Base-by-base conservation (phyloP, 306 rosid species). In the Vicia faba region DNA sequence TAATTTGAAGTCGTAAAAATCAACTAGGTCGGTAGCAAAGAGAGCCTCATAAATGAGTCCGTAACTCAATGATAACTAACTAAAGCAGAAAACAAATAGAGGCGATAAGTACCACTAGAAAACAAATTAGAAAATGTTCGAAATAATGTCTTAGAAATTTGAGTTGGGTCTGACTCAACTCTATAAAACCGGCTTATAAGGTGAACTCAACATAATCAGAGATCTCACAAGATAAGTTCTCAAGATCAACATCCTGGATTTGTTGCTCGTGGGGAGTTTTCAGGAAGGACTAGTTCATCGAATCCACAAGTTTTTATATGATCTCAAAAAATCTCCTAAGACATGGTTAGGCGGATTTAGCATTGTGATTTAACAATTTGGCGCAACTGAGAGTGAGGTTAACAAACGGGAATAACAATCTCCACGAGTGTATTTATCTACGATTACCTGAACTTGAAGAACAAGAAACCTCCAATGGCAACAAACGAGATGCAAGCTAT, bases 371-470 rank as follows among this genome's bases (percentile, higher is more conserved):
- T 44, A n/a, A 25, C 55, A 49, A 49, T 18, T 49, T 16, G 13
- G 26, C 3, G 19, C 19, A 11, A 18, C 26, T 49, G 12, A 18
- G 26, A 49, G 55, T 49, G 6, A 49, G 55, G 25, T 18, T 18
- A 49, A 31, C 36, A 31, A 5, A 31, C 35, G 7, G 5, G 35
- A 31, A 31, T 7, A 31, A 31, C 35, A 31, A 31, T 31, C 35
- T 31, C 35, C 35, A 31, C 35, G 5, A 5, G 73, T 53, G 11
- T 15, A 61, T 56, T 66, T 53, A 73, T 41, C 28, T 54, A 69
- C 56, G 75, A 75, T 81, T 85, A 93, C 99, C 99, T 86, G 66
- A 90, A 62, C 83, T 69, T 88, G 88, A 80, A 90, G 87, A 93
- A 90, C 68, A 90, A 69, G 58, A 90, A 72, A 68, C 99, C 99